phyloP scores from a whole-genome alignment of 176 grass and related monocot species.

The Cocos nucifera region DNA sequence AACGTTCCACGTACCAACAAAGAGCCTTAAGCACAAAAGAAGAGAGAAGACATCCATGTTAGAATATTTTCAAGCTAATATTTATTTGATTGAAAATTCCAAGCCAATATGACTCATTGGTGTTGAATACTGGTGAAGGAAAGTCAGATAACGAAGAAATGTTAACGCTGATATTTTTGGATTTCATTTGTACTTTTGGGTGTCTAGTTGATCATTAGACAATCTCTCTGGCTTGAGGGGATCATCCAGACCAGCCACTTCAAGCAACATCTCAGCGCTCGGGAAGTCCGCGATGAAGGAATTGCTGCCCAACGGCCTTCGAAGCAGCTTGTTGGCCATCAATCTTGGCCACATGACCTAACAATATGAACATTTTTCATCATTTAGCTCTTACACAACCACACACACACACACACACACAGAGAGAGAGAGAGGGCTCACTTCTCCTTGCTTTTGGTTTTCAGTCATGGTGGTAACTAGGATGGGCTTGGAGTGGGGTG shows the following conservation, averaged over 20 bases:
- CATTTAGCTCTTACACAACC: neutral
- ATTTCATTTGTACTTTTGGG: too few species aligned
- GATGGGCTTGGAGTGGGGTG: neutral
- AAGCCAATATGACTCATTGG: too few species aligned
- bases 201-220: too few species aligned
- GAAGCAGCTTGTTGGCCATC: conserved; percentile 21
- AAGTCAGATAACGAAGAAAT: too few species aligned
- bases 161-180: too few species aligned
- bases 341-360: conserved; percentile 20
- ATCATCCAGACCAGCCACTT: neutral
- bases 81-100: too few species aligned
- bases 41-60: too few species aligned
- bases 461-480: conserved; percentile 5
- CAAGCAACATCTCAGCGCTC: neutral
- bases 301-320: neutral
- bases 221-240: too few species aligned
- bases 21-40: neutral
- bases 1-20: conserved; percentile 17
- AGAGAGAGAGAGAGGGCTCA: neutral
- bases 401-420: neutral
- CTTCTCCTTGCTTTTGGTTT: conserved; percentile 14
- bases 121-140: too few species aligned
- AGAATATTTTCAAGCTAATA: too few species aligned
- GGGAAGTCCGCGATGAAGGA: conserved; percentile 7
- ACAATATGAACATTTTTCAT: neutral